Evolutionary conservation across 1,139 yeast genomes (phyloP).

Genomic region (Saccharomyces uvarum): DNA sequence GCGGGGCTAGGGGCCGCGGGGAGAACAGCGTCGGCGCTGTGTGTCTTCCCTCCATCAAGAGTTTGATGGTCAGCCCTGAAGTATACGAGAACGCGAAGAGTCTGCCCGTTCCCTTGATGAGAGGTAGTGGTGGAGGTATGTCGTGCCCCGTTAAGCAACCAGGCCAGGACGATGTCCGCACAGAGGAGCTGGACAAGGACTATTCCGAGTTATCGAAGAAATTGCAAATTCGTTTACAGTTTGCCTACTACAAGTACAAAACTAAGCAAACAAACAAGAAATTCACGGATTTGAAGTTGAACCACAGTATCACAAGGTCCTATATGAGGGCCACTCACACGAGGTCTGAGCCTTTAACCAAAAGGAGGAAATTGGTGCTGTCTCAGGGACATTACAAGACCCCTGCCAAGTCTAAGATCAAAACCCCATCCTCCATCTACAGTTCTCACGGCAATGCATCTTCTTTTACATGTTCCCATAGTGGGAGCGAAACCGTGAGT

Average conservation of each 20-base stretch:
- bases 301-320: not conserved
- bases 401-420: conserved; percentile 13
- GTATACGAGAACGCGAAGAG: not conserved
- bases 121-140: not conserved
- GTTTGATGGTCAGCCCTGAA: not conserved
- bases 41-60: conserved; percentile 2
- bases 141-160: not conserved
- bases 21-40: not conserved
- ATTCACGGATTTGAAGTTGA: conserved; percentile 19
- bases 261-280: conserved; percentile 42
- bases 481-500: not conserved
- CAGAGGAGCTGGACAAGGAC: not conserved
- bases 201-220: conserved; percentile 45
- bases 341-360: conserved; percentile 2
- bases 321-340: not conserved
- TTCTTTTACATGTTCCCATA: not conserved
- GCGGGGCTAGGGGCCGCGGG: not conserved
- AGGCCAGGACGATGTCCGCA: not conserved
- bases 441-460: not conserved
- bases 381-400: conserved; percentile 26
- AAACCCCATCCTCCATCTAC: conserved; percentile 1
- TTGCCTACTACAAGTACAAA: conserved; percentile 70
- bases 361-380: conserved; percentile 23
- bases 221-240: conserved; percentile 60
- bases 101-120: not conserved